phyloP scores from a whole-genome alignment of 495 filamentous ascomycete species.

The Tuber microsphaerosporum region DNA sequence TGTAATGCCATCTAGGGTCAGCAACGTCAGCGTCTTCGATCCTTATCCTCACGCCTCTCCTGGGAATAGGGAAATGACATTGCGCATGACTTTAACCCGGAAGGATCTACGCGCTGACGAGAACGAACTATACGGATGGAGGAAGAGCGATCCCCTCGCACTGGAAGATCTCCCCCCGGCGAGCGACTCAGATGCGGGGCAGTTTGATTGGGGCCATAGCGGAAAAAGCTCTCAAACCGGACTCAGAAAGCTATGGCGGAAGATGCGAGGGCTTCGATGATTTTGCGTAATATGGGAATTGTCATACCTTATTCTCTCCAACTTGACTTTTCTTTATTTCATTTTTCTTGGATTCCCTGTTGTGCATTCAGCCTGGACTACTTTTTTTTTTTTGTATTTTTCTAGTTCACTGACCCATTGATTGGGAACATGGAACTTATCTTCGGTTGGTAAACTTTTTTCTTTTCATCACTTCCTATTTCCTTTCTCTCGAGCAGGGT shows the following conservation, averaged over 20 bases:
- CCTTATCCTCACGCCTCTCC: conserved; percentile 52
- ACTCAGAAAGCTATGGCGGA: conserved; percentile 35
- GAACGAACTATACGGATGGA: conserved; percentile 56
- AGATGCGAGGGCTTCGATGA: conserved; percentile 32
- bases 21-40: conserved; percentile 31
- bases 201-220: conserved; percentile 33
- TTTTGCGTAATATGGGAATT: neutral
- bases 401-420: neutral
- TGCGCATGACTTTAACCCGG: conserved; percentile 87
- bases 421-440: neutral
- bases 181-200: conserved; percentile 45
- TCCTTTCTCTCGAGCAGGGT: conserved; percentile 6
- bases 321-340: conserved; percentile 8
- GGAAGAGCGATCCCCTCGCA: conserved; percentile 51
- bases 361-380: conserved; percentile 11
- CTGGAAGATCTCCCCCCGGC: conserved; percentile 50
- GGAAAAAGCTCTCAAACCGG: conserved; percentile 32
- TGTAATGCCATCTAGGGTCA: conserved; percentile 37
- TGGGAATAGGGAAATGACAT: conserved; percentile 78
- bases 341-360: conserved; percentile 11
- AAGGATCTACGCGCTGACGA: conserved; percentile 72
- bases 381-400: conserved; percentile 5
- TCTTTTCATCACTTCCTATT: conserved; percentile 10
- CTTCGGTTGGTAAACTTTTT: conserved; percentile 10
- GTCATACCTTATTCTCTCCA: neutral